phyloP scores from a whole-genome alignment of 2,329 filamentous ascomycete genomes.

The Aspergillus neotritici region DNA sequence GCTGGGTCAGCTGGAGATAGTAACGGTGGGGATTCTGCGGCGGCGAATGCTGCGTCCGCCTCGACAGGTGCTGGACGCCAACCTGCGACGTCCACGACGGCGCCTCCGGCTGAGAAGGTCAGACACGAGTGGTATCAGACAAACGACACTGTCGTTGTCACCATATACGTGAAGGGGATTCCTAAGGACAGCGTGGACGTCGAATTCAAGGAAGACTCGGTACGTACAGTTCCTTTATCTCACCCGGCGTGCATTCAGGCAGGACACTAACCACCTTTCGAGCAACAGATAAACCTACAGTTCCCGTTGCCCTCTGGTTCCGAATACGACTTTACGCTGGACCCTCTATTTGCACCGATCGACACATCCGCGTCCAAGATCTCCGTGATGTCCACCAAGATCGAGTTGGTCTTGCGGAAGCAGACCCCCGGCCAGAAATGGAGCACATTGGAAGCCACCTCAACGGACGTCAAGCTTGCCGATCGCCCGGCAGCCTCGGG shows the following conservation, averaged over 20 bases:
- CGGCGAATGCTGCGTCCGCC: background rate
- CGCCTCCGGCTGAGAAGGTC: constrained; percentile 49
- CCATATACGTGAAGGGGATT: constrained; percentile 61
- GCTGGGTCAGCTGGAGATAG: background rate
- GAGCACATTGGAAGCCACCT: constrained; percentile 52
- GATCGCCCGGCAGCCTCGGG: constrained; percentile 14
- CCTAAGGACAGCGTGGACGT: constrained; percentile 51
- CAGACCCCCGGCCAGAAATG: constrained; percentile 61
- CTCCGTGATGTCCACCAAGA: constrained; percentile 67
- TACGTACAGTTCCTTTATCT: constrained; percentile 26
- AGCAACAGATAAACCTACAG: constrained; percentile 47
- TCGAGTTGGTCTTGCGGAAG: constrained; percentile 72
- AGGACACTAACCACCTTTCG: constrained; percentile 6
- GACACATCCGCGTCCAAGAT: constrained; percentile 56
- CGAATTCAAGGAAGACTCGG: constrained; percentile 47
- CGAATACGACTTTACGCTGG: constrained; percentile 57
- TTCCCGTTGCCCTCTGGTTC: constrained; percentile 53
- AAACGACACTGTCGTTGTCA: constrained; percentile 55
- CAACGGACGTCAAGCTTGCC: constrained; percentile 19
- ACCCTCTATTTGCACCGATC: constrained; percentile 63
- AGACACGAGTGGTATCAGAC: constrained; percentile 67
- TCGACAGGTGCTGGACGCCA: background rate
- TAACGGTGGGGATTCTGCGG: constrained; percentile 3
- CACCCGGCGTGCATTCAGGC: constrained; percentile 14
- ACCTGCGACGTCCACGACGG: background rate